Evolutionary conservation across 768 basidiomycete species (phyloP).

Genomic region (Panus rudis): DNA sequence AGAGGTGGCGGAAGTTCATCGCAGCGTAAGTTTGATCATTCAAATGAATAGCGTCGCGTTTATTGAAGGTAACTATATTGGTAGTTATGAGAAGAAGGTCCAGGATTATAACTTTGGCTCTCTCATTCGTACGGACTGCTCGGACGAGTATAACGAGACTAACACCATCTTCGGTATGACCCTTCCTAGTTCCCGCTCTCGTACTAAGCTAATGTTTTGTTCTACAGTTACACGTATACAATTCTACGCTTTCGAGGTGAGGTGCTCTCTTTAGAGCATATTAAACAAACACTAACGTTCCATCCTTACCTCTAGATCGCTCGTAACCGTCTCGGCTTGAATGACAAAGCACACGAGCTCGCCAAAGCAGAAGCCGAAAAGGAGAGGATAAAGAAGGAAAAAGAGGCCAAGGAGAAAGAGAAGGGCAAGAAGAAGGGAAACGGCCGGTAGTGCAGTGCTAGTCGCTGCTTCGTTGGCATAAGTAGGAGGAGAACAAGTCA

Average conservation of each 20-base stretch:
- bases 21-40: constrained; percentile 39
- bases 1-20: constrained; percentile 87
- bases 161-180: constrained; percentile 90
- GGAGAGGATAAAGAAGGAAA: constrained; percentile 49
- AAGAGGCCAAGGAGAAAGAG: constrained; percentile 45
- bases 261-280: constrained; percentile 8
- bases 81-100: constrained; percentile 82
- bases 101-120: constrained; percentile 97
- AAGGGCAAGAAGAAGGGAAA: constrained; percentile 32
- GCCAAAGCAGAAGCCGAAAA: constrained; percentile 62
- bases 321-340: constrained; percentile 85
- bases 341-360: constrained; percentile 77
- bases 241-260: constrained; percentile 91
- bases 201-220: constrained; percentile 5
- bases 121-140: constrained; percentile 75
- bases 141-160: constrained; percentile 77
- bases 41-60: not conserved
- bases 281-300: too few relatives aligned
- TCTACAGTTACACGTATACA: constrained; percentile 65
- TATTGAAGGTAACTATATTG: not conserved
- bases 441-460: constrained; percentile 22
- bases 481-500: too few relatives aligned
- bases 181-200: not conserved
- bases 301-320: too few relatives aligned
- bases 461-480: too few relatives aligned